Evolutionary conservation across 805 yeast genomes (phyloP).

Genomic region (Spathaspora boniae): DNA sequence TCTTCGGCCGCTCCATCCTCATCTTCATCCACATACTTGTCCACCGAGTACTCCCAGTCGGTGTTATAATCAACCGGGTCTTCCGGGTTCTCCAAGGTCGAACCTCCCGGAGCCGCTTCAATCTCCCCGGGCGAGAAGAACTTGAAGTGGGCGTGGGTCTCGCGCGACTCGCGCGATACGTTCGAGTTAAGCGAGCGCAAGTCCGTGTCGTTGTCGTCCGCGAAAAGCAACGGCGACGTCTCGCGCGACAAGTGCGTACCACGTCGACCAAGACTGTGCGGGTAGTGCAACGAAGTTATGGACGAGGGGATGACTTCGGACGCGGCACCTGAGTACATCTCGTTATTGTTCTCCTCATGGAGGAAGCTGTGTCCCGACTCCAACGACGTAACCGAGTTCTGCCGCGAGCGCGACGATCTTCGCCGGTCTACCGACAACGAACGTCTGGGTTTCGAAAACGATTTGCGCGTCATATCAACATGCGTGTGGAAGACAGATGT

Average conservation of each 20-base stretch:
- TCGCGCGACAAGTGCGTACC: slow-evolving; percentile 22
- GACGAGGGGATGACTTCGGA: slow-evolving; percentile 75
- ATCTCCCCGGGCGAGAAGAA: slow-evolving; percentile 84
- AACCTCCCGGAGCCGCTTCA: slow-evolving; percentile 83
- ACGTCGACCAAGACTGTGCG: slow-evolving; percentile 44
- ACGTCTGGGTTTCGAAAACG: slow-evolving; percentile 14
- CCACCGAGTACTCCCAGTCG: slow-evolving; percentile 66
- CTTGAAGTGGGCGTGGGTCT: slow-evolving; percentile 50
- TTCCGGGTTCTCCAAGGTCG: slow-evolving; percentile 61
- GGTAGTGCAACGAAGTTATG: slow-evolving; percentile 71
- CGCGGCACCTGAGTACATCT: slow-evolving; percentile 75
- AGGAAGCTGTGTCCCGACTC: slow-evolving; percentile 25
- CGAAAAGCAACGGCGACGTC: slow-evolving; percentile 33
- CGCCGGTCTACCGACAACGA: slow-evolving; percentile 22
- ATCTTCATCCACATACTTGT: slow-evolving; percentile 29
- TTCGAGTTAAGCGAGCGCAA: slow-evolving; percentile 30
- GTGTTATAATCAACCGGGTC: slow-evolving; percentile 68
- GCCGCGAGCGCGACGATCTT: slow-evolving; percentile 23
- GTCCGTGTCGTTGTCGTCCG: slow-evolving; percentile 19
- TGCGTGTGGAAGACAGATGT: not conserved
- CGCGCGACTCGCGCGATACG: slow-evolving; percentile 34
- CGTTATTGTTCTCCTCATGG: slow-evolving; percentile 60
- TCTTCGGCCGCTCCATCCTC: slow-evolving; percentile 6
- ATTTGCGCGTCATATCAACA: not conserved
- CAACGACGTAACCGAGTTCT: slow-evolving; percentile 30